A percentile compares a stretch with the other conserved stretches of the same genome.
Evolutionary conservation across 2,329 filamentous ascomycete genomes (phyloP).

Genomic region (Fusarium equiseti): DNA sequence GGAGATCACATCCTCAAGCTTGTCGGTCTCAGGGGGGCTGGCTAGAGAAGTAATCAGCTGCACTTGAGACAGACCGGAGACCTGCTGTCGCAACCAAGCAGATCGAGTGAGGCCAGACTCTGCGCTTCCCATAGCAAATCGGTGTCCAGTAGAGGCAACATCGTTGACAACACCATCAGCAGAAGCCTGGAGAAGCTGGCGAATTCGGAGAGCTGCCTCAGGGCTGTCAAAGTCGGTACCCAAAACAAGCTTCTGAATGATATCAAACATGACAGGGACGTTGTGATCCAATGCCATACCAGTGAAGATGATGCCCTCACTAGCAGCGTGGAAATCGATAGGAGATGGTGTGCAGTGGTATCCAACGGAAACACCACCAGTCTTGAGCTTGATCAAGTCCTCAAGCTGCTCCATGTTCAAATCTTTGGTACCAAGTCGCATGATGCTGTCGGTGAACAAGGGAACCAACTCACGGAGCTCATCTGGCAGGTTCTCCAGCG

Average conservation of each 20-base stretch:
- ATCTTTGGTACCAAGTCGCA: slow-evolving; percentile 89
- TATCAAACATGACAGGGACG: slow-evolving; percentile 88
- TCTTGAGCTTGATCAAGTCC: slow-evolving; percentile 95
- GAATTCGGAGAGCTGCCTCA: slow-evolving; percentile 83
- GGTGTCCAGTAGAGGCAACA: slow-evolving; percentile 90
- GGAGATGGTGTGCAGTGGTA: slow-evolving; percentile 88
- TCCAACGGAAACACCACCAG: slow-evolving; percentile 86
- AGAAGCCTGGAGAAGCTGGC: slow-evolving; percentile 86
- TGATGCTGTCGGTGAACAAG: slow-evolving; percentile 90
- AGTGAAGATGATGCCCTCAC: slow-evolving; percentile 85
- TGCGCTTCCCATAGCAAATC: slow-evolving; percentile 85
- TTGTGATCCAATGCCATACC: slow-evolving; percentile 93
- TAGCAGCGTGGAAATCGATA: slow-evolving; percentile 74
- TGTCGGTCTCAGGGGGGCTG: slow-evolving; percentile 75
- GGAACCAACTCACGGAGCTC: slow-evolving; percentile 88
- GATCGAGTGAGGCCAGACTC: slow-evolving; percentile 81
- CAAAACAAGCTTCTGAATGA: slow-evolving; percentile 81
- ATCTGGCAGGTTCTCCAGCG: slow-evolving; percentile 81
- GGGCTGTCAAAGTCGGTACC: slow-evolving; percentile 92
- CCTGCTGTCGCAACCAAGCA: slow-evolving; percentile 82
- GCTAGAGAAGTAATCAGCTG: slow-evolving; percentile 85
- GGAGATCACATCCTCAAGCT: slow-evolving; percentile 78
- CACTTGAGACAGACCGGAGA: slow-evolving; percentile 90
- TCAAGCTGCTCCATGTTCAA: slow-evolving; percentile 95
- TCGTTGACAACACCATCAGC: slow-evolving; percentile 92